Percentiles rank a stretch among this genome's conserved stretches.
These are phyloP conservation scores for Paracamarosporium sp. DNA, from an alignment of 2,329 filamentous ascomycete species.

Conservation along the genomic window DNA sequence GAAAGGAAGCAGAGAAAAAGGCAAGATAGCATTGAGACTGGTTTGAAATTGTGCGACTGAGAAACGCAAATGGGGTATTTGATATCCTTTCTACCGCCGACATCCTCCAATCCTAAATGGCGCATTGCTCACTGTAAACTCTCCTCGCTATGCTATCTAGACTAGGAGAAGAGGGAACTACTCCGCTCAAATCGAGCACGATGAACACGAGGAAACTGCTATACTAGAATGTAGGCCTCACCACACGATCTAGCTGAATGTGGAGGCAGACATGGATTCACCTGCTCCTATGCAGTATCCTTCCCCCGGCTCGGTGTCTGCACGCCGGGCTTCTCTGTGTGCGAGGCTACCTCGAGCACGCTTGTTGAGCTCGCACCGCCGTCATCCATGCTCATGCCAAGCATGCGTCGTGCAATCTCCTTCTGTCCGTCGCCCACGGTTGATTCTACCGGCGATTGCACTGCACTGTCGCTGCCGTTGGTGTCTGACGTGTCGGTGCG, in stretches of 20 bases:
- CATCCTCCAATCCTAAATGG: no score
- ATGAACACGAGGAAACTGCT: no score
- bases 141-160: no score
- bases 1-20: neutral
- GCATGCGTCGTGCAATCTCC: slow-evolving; percentile 44
- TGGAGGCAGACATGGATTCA: neutral
- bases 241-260: neutral
- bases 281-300: slow-evolving; percentile 20
- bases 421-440: slow-evolving; percentile 40
- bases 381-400: slow-evolving; percentile 47
- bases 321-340: slow-evolving; percentile 50
- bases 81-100: no score
- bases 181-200: no score
- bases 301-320: slow-evolving; percentile 45
- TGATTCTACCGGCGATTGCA: slow-evolving; percentile 32
- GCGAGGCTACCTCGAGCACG: slow-evolving; percentile 47
- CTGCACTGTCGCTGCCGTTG: slow-evolving; percentile 24
- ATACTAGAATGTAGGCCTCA: neutral
- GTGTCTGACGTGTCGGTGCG: slow-evolving; percentile 27
- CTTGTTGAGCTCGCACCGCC: slow-evolving; percentile 47
- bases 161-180: no score
- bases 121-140: no score
- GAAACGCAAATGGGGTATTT: no score
- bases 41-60: neutral
- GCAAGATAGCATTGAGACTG: neutral